These are phyloP conservation scores for Lachnellula cervina DNA, from an alignment of 2,329 filamentous ascomycete genomes.

Conservation along the genomic window DNA sequence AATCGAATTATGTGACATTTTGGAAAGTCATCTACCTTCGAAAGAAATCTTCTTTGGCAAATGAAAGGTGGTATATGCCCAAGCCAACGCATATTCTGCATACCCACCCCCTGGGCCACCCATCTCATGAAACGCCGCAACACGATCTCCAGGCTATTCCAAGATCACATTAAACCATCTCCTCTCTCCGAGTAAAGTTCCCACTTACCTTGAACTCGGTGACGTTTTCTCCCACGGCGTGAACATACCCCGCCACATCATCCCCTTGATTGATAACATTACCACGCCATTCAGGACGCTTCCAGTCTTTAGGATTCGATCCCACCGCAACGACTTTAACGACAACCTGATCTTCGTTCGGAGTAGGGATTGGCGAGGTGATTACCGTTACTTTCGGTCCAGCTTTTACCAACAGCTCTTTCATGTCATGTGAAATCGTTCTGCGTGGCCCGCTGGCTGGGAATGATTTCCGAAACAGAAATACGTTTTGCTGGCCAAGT, in stretches of 20 bases:
- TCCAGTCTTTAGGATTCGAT: slow-evolving; percentile 21
- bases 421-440: neutral
- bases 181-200: neutral
- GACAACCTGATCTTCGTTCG: slow-evolving; percentile 16
- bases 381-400: slow-evolving; percentile 10
- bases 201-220: slow-evolving; percentile 35
- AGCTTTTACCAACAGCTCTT: slow-evolving; percentile 13
- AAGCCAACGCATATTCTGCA: slow-evolving; percentile 54
- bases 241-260: slow-evolving; percentile 40
- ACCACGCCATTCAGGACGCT: neutral
- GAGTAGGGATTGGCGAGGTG: slow-evolving; percentile 17
- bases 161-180: no score
- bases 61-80: slow-evolving; percentile 47
- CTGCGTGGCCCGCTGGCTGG: no score
- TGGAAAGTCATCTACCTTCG: slow-evolving; percentile 27
- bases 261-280: slow-evolving; percentile 33
- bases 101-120: slow-evolving; percentile 44
- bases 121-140: slow-evolving; percentile 47
- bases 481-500: no score
- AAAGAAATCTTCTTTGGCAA: slow-evolving; percentile 11
- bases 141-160: slow-evolving; percentile 34
- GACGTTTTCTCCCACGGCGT: slow-evolving; percentile 42
- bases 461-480: no score
- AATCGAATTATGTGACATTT: no score
- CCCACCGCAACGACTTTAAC: slow-evolving; percentile 23